Evolutionary conservation across 352 stramenopile species (phyloP).

Genomic region (Aphanomyces cochlioides): DNA sequence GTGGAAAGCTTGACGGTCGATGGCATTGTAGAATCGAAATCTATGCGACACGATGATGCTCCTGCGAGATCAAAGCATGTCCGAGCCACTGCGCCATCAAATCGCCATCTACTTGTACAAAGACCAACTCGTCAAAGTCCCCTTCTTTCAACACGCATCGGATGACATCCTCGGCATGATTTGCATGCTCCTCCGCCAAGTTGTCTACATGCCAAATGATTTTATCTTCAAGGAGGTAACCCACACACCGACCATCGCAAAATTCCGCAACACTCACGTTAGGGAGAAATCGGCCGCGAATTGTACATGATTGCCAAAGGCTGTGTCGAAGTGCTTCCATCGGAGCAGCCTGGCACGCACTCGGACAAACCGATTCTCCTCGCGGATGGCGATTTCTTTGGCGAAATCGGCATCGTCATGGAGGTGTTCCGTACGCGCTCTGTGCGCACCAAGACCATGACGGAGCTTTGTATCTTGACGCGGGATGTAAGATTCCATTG

Average conservation of each 20-base stretch:
- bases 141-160: slow-evolving; percentile 63
- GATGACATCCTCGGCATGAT: slow-evolving; percentile 63
- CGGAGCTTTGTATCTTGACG: slow-evolving; percentile 59
- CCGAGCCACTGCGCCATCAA: slow-evolving; percentile 46
- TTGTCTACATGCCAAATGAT: slow-evolving; percentile 66
- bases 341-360: slow-evolving; percentile 14
- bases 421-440: slow-evolving; percentile 60
- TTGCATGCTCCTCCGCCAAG: slow-evolving; percentile 60
- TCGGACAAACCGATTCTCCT: slow-evolving; percentile 46
- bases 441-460: slow-evolving; percentile 60
- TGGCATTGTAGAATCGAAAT: slow-evolving; percentile 41
- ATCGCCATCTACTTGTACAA: slow-evolving; percentile 71
- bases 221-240: slow-evolving; percentile 49
- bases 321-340: slow-evolving; percentile 53
- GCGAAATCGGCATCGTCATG: slow-evolving; percentile 63
- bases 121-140: slow-evolving; percentile 62
- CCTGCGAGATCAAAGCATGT: slow-evolving; percentile 64
- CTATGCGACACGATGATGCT: slow-evolving; percentile 57
- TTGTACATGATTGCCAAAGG: slow-evolving; percentile 74
- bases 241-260: too few species aligned
- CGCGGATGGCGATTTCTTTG: slow-evolving; percentile 62
- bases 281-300: slow-evolving; percentile 58
- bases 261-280: too few species aligned
- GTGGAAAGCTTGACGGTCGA: neutral
- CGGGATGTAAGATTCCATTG: slow-evolving; percentile 30